A percentile compares a stretch with the other conserved stretches of the same genome.
Evolutionary conservation across 495 filamentous ascomycete species (phyloP).

Genomic region (Talaromyces wortmannii): DNA sequence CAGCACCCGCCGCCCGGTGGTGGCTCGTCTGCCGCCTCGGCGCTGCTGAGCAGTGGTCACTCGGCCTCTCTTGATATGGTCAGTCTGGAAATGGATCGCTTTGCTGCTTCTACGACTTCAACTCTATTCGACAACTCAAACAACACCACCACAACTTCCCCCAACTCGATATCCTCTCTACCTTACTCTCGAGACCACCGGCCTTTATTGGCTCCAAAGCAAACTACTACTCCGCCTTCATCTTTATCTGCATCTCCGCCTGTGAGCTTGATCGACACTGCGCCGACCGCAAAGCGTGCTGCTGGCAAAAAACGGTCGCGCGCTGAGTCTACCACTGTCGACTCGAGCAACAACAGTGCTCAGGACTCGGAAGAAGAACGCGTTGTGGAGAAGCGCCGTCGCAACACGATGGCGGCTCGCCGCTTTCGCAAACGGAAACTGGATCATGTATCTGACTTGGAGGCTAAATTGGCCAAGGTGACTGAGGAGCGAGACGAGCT

Average conservation of each 20-base stretch:
- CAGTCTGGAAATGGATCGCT: constrained; percentile 2
- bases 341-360: constrained; percentile 4
- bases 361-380: constrained; percentile 5
- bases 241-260: not conserved
- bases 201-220: constrained; percentile 4
- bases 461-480: constrained; percentile 42
- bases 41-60: not conserved
- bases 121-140: not conserved
- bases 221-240: not conserved
- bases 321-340: not conserved
- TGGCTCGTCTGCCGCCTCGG: too few species aligned
- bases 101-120: not conserved
- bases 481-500: constrained; percentile 50
- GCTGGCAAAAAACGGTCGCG: constrained; percentile 1
- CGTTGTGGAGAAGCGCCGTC: constrained; percentile 34
- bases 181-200: not conserved
- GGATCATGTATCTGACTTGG: constrained; percentile 49
- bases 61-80: not conserved
- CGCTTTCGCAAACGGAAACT: constrained; percentile 57
- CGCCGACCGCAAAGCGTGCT: not conserved
- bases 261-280: not conserved
- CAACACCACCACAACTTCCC: not conserved
- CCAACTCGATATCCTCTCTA: not conserved
- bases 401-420: constrained; percentile 54
- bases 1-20: not conserved